phyloP scores from a whole-genome alignment of 2,329 filamentous ascomycete species.

The Alternaria solani region DNA sequence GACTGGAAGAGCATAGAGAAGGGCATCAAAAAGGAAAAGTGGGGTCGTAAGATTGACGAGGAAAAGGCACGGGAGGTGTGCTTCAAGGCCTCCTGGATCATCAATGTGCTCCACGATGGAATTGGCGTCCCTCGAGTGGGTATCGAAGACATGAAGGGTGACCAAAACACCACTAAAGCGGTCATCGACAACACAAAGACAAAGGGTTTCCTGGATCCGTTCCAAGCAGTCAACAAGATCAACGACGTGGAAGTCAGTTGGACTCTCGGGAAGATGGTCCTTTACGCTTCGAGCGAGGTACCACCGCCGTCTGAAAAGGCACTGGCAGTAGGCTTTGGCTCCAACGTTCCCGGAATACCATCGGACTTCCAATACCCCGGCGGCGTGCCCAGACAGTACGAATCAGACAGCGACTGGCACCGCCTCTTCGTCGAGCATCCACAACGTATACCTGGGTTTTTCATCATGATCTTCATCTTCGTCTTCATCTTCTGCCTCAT shows the following conservation, averaged over 20 bases:
- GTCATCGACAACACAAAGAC: conserved; percentile 72
- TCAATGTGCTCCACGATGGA: conserved; percentile 94
- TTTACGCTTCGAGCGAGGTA: conserved; percentile 91
- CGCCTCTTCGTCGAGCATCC: conserved; percentile 70
- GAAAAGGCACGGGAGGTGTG: conserved; percentile 86
- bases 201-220: conserved; percentile 81
- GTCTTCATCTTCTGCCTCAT: conserved; percentile 75
- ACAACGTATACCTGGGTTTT: conserved; percentile 74
- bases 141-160: conserved; percentile 68
- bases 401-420: conserved; percentile 63
- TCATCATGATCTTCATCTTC: conserved; percentile 80
- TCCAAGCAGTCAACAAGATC: conserved; percentile 93
- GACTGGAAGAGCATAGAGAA: conserved; percentile 80
- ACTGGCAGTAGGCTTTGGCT: conserved; percentile 90
- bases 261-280: conserved; percentile 95
- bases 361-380: conserved; percentile 85
- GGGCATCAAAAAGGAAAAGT: conserved; percentile 71
- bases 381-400: conserved; percentile 55
- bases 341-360: conserved; percentile 74
- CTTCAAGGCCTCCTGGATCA: conserved; percentile 98
- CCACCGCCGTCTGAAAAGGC: conserved; percentile 67
- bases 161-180: conserved; percentile 76
- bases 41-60: conserved; percentile 75
- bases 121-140: conserved; percentile 91
- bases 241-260: conserved; percentile 92